Evolutionary conservation across 225 moss, liverwort and hornwort species (phyloP).

Genomic region (Neckera pumila): DNA sequence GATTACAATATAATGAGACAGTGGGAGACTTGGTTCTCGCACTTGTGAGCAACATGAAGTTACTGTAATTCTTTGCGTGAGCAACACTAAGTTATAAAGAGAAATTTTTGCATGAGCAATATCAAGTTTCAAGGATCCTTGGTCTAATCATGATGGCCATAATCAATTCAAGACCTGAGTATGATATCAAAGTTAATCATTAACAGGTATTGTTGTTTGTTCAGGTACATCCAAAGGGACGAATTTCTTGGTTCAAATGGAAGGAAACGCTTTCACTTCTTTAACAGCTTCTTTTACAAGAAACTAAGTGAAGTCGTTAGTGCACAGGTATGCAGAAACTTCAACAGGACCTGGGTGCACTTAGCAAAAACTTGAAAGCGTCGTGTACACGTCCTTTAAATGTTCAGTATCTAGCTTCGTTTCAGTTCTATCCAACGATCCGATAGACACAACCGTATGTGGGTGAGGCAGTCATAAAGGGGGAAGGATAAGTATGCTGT

Average conservation of each 20-base stretch:
- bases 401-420: neutral
- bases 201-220: neutral
- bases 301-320: slow-evolving; percentile 70
- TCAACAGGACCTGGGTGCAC: neutral
- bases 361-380: neutral
- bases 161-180: neutral
- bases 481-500: neutral
- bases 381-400: neutral
- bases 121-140: neutral
- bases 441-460: neutral
- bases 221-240: slow-evolving; percentile 72
- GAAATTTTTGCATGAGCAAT: neutral
- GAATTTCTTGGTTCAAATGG: slow-evolving; percentile 28
- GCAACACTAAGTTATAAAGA: neutral
- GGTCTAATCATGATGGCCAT: neutral
- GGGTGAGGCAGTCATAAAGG: neutral
- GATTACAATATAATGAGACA: neutral
- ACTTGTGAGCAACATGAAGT: neutral
- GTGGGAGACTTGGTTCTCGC: neutral
- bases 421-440: neutral
- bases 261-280: slow-evolving; percentile 62
- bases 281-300: slow-evolving; percentile 90
- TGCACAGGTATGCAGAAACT: slow-evolving; percentile 21
- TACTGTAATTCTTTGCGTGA: neutral
- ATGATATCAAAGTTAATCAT: neutral